A percentile compares a stretch with the other conserved stretches of the same genome.
Evolutionary conservation across 176 grass and related monocot genomes (phyloP).

Genomic region (Musa troglodytarum): DNA sequence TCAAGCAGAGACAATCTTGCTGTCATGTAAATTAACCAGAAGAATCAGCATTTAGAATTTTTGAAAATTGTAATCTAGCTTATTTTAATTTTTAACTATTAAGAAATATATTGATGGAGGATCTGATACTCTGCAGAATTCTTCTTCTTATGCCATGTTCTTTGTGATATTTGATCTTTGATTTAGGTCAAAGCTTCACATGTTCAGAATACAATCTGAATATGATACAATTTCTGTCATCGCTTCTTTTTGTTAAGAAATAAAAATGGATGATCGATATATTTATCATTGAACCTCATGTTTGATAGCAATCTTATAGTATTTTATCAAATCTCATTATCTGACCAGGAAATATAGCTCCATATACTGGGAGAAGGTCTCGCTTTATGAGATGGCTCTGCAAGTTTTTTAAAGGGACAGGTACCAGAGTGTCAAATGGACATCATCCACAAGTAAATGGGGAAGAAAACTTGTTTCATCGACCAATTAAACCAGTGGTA

Average conservation of each 20-base stretch:
- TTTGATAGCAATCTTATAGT: slow-evolving; percentile 24
- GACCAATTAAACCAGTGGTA: slow-evolving; percentile 60
- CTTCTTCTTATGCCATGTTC: neutral
- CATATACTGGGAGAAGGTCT: slow-evolving; percentile 56
- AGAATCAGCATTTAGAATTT: neutral
- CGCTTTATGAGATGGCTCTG: slow-evolving; percentile 90
- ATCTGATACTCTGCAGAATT: neutral
- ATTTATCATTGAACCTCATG: slow-evolving; percentile 8
- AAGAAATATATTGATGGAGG: neutral
- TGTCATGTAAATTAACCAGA: neutral
- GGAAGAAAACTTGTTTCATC: slow-evolving; percentile 50
- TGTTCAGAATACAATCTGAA: neutral
- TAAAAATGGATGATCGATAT: neutral
- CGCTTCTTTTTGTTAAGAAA: neutral
- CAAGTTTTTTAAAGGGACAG: slow-evolving; percentile 67
- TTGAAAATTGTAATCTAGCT: neutral
- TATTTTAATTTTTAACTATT: neutral
- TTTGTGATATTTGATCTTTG: neutral
- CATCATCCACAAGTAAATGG: slow-evolving; percentile 33
- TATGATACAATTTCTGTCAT: neutral
- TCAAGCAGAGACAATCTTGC: neutral
- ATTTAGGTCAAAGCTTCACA: too few species aligned
- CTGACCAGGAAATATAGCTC: slow-evolving; percentile 23
- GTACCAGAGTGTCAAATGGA: slow-evolving; percentile 34
- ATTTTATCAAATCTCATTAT: neutral